Percentiles rank a stretch among this genome's conserved stretches.
phyloP scores from a whole-genome alignment of 306 rosid species.

The Oxytropis ochrocephala region DNA sequence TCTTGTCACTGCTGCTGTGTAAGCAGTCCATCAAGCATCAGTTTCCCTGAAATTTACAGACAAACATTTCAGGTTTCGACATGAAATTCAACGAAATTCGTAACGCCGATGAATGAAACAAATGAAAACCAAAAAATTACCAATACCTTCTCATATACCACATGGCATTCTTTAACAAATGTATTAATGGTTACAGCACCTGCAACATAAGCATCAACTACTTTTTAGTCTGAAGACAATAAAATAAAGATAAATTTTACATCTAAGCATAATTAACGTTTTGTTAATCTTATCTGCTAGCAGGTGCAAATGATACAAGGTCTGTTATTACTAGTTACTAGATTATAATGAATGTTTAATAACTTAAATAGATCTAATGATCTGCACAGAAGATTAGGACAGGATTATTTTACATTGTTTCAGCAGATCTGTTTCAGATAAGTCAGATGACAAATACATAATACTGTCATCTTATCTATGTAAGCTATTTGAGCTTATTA shows the following conservation, averaged over 20 bases:
- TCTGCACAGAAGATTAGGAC: not conserved
- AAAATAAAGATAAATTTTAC: not conserved
- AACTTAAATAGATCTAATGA: no score
- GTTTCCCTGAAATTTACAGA: constrained; percentile 43
- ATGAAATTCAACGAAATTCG: not conserved
- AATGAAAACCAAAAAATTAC: not conserved
- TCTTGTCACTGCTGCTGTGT: constrained; percentile 66
- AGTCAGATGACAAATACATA: not conserved
- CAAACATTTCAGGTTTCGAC: not conserved
- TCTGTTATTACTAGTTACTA: no score
- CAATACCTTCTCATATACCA: constrained; percentile 21
- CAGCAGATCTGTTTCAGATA: not conserved
- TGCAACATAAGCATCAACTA: not conserved
- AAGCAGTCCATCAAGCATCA: constrained; percentile 70
- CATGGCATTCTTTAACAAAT: constrained; percentile 4
- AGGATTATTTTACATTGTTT: not conserved
- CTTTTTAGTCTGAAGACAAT: not conserved
- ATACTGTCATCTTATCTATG: not conserved
- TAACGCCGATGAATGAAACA: not conserved
- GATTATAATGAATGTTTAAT: no score
- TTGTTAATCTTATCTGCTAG: not conserved
- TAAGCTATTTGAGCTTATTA: not conserved
- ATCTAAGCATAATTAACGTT: not conserved
- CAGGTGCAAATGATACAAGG: not conserved
- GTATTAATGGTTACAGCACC: not conserved